These are phyloP conservation scores for Dipodascus albidus DNA, from an alignment of 805 yeast species.

Conservation along the genomic window DNA sequence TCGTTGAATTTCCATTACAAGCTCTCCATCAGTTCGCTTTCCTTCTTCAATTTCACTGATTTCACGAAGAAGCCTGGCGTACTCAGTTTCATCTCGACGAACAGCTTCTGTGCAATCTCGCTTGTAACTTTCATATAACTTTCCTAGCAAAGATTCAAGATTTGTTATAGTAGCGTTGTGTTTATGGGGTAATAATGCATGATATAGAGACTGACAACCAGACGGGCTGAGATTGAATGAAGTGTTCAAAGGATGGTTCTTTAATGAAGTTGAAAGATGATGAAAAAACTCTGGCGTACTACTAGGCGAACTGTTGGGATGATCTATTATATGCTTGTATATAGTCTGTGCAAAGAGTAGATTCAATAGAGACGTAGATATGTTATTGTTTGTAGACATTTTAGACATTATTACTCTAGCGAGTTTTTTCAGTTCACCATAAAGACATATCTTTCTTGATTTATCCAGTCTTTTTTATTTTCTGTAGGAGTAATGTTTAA, in stretches of 20 bases:
- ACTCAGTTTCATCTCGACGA: slow-evolving; percentile 26
- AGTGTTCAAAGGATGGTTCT: slow-evolving; percentile 15
- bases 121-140: slow-evolving; percentile 16
- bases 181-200: slow-evolving; percentile 15
- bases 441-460: neutral
- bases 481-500: neutral
- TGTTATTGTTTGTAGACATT: slow-evolving; percentile 2
- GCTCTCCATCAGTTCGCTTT: slow-evolving; percentile 27
- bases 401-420: neutral
- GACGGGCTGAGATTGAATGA: slow-evolving; percentile 15
- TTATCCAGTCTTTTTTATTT: neutral
- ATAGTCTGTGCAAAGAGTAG: slow-evolving; percentile 18
- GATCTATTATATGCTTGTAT: slow-evolving; percentile 10
- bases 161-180: slow-evolving; percentile 11
- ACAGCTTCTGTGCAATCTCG: slow-evolving; percentile 16
- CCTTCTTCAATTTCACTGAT: slow-evolving; percentile 33
- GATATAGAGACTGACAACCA: slow-evolving; percentile 16
- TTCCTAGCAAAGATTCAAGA: slow-evolving; percentile 13
- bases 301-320: slow-evolving; percentile 2
- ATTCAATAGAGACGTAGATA: slow-evolving; percentile 18
- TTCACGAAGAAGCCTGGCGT: slow-evolving; percentile 27
- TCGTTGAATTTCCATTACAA: slow-evolving; percentile 14
- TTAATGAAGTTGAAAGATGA: slow-evolving; percentile 11
- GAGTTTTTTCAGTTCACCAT: neutral
- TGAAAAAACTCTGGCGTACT: slow-evolving; percentile 7